Base-by-base conservation (phyloP, 2,329 filamentous ascomycete genomes). In the Aureobasidium sp. region DNA sequence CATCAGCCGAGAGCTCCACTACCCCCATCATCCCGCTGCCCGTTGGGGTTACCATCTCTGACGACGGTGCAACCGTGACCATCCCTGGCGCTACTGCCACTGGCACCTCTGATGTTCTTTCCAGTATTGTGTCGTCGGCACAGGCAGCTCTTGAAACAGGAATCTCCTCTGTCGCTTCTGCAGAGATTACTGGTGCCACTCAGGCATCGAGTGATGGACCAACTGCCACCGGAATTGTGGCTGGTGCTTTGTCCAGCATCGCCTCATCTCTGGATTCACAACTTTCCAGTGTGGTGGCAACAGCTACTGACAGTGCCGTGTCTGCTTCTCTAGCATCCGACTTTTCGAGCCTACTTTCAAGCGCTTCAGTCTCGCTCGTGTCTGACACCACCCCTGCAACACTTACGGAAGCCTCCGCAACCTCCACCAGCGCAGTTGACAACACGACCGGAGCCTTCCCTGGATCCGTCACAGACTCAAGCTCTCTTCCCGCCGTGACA, bases 271-370 rank as follows among this genome's bases (percentile, higher is more conserved):
- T 66, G 25, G 61, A 56, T 53, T 60, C 61, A 11, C 58, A 61
- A 17, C 54, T 66, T 3, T 61, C 62, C 7, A 63, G 61, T 32
- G 58, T 65, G 16, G 60, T 58, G 8, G 63, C 63, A 2, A 64
- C 61, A 8, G 60, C 57, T 14, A 65, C 63, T 21, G 59, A 65
- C 49, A 54, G 61, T 35, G 59, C 51, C 6, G 56, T 61, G 8
- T 61, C 63, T 1, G 56, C 55, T 34, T 62, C 62, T 12, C 38
- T 66, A 34, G 60, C 63, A 4, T 63, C 63, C 1, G 59, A 60
- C 24, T 59, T 62, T 48, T 66, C 63, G 4, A 63, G 62, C 52
- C 59, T 66, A 12, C 48, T 65, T 17, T 64, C 64, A 2, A 63
- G 60, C 42, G 63, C 61, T 19, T 59, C 62, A 11, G 60, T 63